These are phyloP conservation scores for Angomonas deanei DNA, from an alignment of 208 protist species.

Conservation along the genomic window DNA sequence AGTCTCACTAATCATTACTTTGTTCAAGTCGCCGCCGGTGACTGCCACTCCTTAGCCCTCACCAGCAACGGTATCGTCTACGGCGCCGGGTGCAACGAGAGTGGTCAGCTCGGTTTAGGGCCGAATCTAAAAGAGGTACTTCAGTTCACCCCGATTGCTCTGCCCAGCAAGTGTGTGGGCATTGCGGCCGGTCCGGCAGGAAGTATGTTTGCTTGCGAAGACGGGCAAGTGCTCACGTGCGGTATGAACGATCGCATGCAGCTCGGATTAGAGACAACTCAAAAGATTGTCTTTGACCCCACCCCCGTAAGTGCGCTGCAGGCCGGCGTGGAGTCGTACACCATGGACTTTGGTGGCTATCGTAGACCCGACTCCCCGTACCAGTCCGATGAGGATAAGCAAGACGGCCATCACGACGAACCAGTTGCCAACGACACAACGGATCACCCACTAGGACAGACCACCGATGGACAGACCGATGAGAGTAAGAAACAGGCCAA, in stretches of 20 bases:
- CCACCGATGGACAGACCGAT: background rate
- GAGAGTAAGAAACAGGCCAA: background rate
- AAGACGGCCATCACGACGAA: background rate
- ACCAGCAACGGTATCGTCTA: constrained; percentile 82
- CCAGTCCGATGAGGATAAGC: background rate
- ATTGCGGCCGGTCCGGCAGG: constrained; percentile 71
- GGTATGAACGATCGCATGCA: constrained; percentile 80
- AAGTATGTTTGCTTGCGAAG: constrained; percentile 82
- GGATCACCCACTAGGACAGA: background rate
- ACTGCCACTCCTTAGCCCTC: constrained; percentile 77
- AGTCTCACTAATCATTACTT: constrained; percentile 68
- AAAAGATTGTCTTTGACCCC: constrained; percentile 48
- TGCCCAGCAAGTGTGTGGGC: constrained; percentile 64
- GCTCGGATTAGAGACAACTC: constrained; percentile 63
- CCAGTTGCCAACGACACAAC: background rate
- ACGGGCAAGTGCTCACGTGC: constrained; percentile 67
- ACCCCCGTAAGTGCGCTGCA: constrained; percentile 33
- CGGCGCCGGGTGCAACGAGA: constrained; percentile 76
- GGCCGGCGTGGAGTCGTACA: constrained; percentile 74
- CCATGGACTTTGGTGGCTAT: constrained; percentile 79
- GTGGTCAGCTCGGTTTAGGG: constrained; percentile 81
- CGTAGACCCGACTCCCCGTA: constrained; percentile 15
- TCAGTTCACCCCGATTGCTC: constrained; percentile 56
- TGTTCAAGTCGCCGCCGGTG: constrained; percentile 76
- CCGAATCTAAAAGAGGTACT: constrained; percentile 23